These are phyloP conservation scores for Nyssa sinensis DNA, from an alignment of 148 eudicot genomes.

Conservation along the genomic window DNA sequence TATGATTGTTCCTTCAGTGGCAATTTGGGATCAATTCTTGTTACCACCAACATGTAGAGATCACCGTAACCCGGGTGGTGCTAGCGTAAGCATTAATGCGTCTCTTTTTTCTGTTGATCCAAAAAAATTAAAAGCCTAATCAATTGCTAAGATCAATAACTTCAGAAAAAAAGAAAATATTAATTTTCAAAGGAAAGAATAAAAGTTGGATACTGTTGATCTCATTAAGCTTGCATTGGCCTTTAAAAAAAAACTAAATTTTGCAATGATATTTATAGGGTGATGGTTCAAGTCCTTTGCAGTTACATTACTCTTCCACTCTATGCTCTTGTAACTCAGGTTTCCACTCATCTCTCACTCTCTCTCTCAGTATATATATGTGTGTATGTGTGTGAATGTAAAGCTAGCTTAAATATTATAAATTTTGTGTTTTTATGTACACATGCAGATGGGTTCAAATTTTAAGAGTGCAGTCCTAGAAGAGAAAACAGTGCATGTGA, in stretches of 20 bases:
- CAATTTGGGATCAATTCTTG: constrained; percentile 44
- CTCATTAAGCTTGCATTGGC: no score
- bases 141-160: no score
- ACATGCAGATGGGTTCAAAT: constrained; percentile 37
- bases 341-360: constrained; percentile 2
- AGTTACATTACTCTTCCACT: constrained; percentile 52
- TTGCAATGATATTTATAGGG: no score
- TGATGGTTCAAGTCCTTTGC: constrained; percentile 43
- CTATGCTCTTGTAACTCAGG: constrained; percentile 51
- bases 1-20: no score
- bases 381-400: not conserved
- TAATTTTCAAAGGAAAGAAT: no score
- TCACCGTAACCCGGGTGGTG: constrained; percentile 30
- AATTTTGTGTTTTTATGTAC: not conserved
- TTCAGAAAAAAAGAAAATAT: no score
- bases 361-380: not conserved
- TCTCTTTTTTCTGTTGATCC: no score
- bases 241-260: no score
- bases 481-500: constrained; percentile 29
- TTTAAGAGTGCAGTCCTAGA: constrained; percentile 33
- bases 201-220: no score
- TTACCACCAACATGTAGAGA: constrained; percentile 32
- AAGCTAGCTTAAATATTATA: no score
- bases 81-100: constrained; percentile 34
- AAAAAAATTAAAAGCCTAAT: no score